These are phyloP conservation scores for Phlebiopsis flavidoalba DNA, from an alignment of 768 basidiomycete species.

Conservation along the genomic window DNA sequence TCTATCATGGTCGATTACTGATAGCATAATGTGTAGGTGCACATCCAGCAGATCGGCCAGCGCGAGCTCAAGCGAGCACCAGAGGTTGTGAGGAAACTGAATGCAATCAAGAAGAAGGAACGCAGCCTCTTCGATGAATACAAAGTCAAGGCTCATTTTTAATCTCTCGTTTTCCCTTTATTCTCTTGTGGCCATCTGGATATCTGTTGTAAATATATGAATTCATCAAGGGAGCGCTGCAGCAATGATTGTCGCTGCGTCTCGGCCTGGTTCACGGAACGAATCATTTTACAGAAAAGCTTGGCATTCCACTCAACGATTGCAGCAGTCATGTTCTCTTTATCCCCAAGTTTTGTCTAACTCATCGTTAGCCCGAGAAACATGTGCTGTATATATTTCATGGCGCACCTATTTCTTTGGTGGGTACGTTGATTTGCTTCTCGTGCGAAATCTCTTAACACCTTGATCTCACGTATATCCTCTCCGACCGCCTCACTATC, in stretches of 20 bases:
- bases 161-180: background rate
- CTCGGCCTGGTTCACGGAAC: no score
- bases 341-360: no score
- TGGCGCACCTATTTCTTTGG: conserved; percentile 8
- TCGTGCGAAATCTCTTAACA: conserved; percentile 40
- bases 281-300: no score
- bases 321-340: no score
- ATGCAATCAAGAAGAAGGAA: conserved; percentile 57
- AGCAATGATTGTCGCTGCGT: no score
- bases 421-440: conserved; percentile 31
- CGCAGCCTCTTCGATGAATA: conserved; percentile 52
- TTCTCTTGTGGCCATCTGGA: no score
- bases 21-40: conserved; percentile 49
- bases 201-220: no score
- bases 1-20: background rate
- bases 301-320: no score
- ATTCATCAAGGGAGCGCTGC: no score
- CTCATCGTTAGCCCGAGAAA: no score
- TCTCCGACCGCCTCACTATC: conserved; percentile 18
- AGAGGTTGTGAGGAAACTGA: conserved; percentile 47
- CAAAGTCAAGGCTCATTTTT: conserved; percentile 56
- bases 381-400: background rate
- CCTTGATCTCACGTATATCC: conserved; percentile 30
- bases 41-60: conserved; percentile 93
- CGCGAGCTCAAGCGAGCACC: conserved; percentile 79